Percentiles rank a stretch among this genome's conserved stretches.
phyloP scores from a whole-genome alignment of 2,329 filamentous ascomycete genomes.

The Sclerotinia spermophila region DNA sequence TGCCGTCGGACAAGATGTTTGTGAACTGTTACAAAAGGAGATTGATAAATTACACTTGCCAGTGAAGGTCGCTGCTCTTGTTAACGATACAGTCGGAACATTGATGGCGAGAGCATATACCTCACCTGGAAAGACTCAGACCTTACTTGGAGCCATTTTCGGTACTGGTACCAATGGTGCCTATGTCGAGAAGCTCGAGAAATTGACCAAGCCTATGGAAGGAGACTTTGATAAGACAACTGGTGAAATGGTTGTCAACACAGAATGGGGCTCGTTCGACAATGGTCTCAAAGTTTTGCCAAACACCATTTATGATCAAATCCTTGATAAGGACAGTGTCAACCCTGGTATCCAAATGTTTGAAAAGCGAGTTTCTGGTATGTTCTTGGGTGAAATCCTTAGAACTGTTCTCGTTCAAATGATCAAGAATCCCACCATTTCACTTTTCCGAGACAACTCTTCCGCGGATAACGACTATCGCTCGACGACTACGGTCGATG shows the following conservation, averaged over 20 bases:
- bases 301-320: slow-evolving; percentile 75
- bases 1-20: slow-evolving; percentile 90
- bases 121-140: slow-evolving; percentile 79
- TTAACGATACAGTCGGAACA: slow-evolving; percentile 97
- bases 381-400: slow-evolving; percentile 95
- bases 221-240: slow-evolving; percentile 74
- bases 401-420: slow-evolving; percentile 72
- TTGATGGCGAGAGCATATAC: slow-evolving; percentile 97
- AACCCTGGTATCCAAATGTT: slow-evolving; percentile 98
- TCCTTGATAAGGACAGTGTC: slow-evolving; percentile 73
- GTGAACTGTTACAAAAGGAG: slow-evolving; percentile 80
- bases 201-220: slow-evolving; percentile 72
- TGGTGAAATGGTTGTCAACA: slow-evolving; percentile 96
- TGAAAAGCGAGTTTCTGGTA: slow-evolving; percentile 95
- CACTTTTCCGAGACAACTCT: slow-evolving; percentile 74
- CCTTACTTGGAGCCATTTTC: slow-evolving; percentile 93
- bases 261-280: slow-evolving; percentile 98
- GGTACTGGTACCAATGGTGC: slow-evolving; percentile 97
- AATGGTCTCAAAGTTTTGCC: slow-evolving; percentile 87
- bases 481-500: slow-evolving; percentile 66
- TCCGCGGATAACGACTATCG: slow-evolving; percentile 66
- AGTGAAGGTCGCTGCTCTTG: slow-evolving; percentile 89
- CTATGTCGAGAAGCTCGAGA: slow-evolving; percentile 87
- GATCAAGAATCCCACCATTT: slow-evolving; percentile 60
- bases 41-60: slow-evolving; percentile 84